These are phyloP conservation scores for Sugiyamaella floridensis DNA, from an alignment of 805 yeast species.

Conservation along the genomic window DNA sequence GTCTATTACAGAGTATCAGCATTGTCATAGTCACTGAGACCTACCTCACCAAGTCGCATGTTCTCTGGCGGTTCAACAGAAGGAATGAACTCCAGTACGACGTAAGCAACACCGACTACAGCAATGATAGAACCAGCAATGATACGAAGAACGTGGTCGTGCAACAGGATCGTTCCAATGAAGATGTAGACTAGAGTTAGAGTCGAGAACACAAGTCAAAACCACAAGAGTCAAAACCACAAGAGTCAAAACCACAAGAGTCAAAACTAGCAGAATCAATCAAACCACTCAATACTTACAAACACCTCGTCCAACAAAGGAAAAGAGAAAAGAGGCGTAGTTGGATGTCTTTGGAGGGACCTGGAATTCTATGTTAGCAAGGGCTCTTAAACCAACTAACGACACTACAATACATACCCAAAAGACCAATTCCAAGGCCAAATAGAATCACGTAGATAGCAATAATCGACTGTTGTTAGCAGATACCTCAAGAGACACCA, in stretches of 20 bases:
- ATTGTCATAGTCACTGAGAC: constrained; percentile 31
- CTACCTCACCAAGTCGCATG: constrained; percentile 40
- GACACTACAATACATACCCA: constrained; percentile 18
- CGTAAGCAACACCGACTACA: constrained; percentile 51
- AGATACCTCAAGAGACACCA: no score
- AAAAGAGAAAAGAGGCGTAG: constrained; percentile 49
- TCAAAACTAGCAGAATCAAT: background rate
- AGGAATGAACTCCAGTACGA: constrained; percentile 63
- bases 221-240: no score
- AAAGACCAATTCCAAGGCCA: constrained; percentile 25
- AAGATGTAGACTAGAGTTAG: constrained; percentile 51
- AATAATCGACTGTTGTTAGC: constrained; percentile 21
- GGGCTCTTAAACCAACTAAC: constrained; percentile 1
- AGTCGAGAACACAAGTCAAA: no score
- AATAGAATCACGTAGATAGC: constrained; percentile 28
- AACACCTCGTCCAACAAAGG: constrained; percentile 67
- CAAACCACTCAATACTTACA: constrained; percentile 38
- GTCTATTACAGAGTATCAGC: constrained; percentile 24
- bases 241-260: background rate
- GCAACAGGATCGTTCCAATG: constrained; percentile 43
- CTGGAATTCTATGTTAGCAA: constrained; percentile 35
- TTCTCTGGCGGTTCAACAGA: constrained; percentile 74
- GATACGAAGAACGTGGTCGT: constrained; percentile 49
- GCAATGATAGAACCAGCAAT: constrained; percentile 55
- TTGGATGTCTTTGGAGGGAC: constrained; percentile 44